Evolutionary conservation across 2,329 filamentous ascomycete genomes (phyloP), one percentile per base, ranked within the genome.

Genomic region (Aspergillus sp.): DNA sequence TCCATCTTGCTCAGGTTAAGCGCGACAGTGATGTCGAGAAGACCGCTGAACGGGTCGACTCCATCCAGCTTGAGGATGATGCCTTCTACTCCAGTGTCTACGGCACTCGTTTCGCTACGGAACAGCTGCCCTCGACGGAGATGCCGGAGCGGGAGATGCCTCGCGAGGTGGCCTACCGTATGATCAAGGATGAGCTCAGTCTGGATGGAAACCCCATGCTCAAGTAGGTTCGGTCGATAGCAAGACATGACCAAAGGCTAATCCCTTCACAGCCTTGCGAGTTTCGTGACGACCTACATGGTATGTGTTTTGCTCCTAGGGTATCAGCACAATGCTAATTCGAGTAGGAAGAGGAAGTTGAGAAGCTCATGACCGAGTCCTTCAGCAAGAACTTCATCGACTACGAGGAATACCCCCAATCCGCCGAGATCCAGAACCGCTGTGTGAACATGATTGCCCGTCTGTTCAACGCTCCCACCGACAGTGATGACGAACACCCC

Each of bases 231-330:
- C 23, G 10, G 27, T 30, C n/a, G 7, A 13, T 49, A 44, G 17
- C 17, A 23, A 32, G 21, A 52, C 8, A 10, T 2, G 23, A 10
- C 3, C 2, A 13, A 2, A 6, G 8, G 36, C 54, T 59, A 56
- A 61, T 62, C 42, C 17, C 6, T 32, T 21, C 21, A 17, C 65
- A 95, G 91, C 77, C 79, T 98, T 70, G 93, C 94, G 30, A 93
- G 89, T 39, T 98, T 98, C 72, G 92, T 96, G 66, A 96, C 93
- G 1, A 97, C 94, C 0, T 97, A 96, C 81, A 97, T 96, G 92
- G 90, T 91, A 81, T 68, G 79, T 64, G 23, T 5, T 27, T 25
- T 10, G 23, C 30, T 8, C 8, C 8, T 15, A 13, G 4, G 41
- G 23, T 6, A 30, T 1, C 15, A 11, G 11, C 10, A 15, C 38